Evolutionary conservation across 495 filamentous ascomycete genomes (phyloP).

Genomic region (Sordaria brevicollis): DNA sequence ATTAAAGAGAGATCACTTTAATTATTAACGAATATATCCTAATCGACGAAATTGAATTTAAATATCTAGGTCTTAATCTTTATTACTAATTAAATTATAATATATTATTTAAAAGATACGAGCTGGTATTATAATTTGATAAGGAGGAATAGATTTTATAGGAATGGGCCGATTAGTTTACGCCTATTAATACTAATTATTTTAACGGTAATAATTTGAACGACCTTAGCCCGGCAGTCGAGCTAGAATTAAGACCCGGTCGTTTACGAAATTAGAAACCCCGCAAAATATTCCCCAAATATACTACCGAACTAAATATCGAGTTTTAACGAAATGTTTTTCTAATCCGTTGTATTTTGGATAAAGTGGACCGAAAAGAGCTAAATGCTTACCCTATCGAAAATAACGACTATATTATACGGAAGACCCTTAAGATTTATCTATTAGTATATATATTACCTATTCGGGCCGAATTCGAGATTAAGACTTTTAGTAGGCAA

Average conservation of each 20-base stretch:
- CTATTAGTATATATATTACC: background rate
- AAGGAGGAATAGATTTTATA: background rate
- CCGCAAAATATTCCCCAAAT: background rate
- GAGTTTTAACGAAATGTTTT: background rate
- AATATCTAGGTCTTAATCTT: background rate
- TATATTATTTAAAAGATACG: background rate
- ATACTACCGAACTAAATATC: background rate
- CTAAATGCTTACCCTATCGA: background rate
- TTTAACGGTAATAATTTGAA: background rate
- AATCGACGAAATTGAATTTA: background rate
- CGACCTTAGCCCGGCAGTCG: background rate
- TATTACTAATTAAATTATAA: background rate
- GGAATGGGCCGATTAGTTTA: background rate
- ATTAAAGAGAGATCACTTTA: too few species aligned
- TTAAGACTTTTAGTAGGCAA: background rate
- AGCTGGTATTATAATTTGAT: background rate
- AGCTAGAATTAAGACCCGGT: background rate
- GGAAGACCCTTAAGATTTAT: background rate
- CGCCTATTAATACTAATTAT: too few species aligned
- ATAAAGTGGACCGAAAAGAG: background rate
- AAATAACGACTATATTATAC: background rate
- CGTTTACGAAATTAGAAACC: background rate
- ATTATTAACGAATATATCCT: background rate
- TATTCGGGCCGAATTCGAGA: background rate
- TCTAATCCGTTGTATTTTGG: background rate